phyloP scores from a whole-genome alignment of 208 protist species.

The Crithidia mellificae region DNA sequence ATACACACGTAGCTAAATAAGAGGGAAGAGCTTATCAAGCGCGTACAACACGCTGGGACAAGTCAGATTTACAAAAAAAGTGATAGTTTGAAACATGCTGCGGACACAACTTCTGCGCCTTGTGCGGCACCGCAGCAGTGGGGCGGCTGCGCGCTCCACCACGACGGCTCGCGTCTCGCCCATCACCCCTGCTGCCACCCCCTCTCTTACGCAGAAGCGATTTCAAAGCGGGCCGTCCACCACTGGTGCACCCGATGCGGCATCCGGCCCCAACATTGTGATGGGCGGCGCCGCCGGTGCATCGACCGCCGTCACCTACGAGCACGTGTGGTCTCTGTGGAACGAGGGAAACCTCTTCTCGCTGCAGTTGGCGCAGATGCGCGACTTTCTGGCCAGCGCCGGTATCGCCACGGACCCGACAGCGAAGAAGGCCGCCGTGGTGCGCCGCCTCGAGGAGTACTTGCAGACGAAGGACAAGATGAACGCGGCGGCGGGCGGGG shows the following conservation, averaged over 20 bases:
- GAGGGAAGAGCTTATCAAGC: no score
- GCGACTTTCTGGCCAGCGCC: conserved; percentile 59
- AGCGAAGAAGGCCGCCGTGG: conserved; percentile 76
- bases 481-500: conserved; percentile 9
- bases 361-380: conserved; percentile 78
- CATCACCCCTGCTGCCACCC: background rate
- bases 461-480: conserved; percentile 46
- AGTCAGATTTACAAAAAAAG: no score
- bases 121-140: conserved; percentile 2
- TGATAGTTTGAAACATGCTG: background rate
- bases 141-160: background rate
- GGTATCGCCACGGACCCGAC: conserved; percentile 28
- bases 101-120: conserved; percentile 3
- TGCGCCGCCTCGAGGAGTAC: conserved; percentile 86
- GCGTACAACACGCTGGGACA: no score
- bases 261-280: background rate
- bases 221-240: conserved; percentile 16
- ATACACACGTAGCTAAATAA: no score
- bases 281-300: conserved; percentile 4
- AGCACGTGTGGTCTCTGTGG: conserved; percentile 87
- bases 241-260: background rate
- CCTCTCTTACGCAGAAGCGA: conserved; percentile 3
- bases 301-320: conserved; percentile 37
- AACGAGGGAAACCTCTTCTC: conserved; percentile 93
- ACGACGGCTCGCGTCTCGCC: background rate